Base-by-base conservation (phyloP, 2,329 filamentous ascomycete species). In the Cytospora leucostoma region DNA sequence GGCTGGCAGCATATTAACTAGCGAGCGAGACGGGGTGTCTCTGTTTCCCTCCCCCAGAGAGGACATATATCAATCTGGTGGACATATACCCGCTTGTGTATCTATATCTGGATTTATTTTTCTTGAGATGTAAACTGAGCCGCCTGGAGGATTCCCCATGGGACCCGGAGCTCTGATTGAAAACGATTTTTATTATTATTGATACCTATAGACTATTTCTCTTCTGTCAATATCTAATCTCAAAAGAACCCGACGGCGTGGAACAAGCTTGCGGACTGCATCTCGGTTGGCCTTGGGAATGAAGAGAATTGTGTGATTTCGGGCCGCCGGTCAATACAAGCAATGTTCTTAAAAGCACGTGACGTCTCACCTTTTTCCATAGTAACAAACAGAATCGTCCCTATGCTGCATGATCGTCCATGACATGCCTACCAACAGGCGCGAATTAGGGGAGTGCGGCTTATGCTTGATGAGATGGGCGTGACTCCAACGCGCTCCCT, bases 51-150 rank as follows among this genome's bases (percentile, higher is more conserved):
- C 17, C 13, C 17, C 15, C n/a, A 8, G 17, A 6, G 7, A 15
- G 11, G 40, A n/a, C 40, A 44, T 19, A 7, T 44, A 44, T n/a
- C 11, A 27, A 27, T 27, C 44, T 52, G 47, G 56, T 59, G 47
- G 56, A 59, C 56, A 59, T 40, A 49, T 56, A 40, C 49, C 37
- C 62, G 57, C 49, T 40, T 49, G 56, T 55, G 33, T 63, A 65
- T 64, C 64, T 61, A 56, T 61, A 44, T 55, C 2, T 27, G 27
- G 27, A 27, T 56, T 61, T 53, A 58, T 56, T 21, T 21, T 47
- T 49, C 57, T 64, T 66, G 57, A 50, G 55, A 66, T 60, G 64
- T 60, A 55, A 55, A 54, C 50, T 61, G 64, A 59, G 64, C 61
- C 58, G 49, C 64, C 57, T 59, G 40, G 57, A 61, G n/a, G 35